These are phyloP conservation scores for Piper betle DNA, from an alignment of 164 flowering plant genomes.

Conservation along the genomic window DNA sequence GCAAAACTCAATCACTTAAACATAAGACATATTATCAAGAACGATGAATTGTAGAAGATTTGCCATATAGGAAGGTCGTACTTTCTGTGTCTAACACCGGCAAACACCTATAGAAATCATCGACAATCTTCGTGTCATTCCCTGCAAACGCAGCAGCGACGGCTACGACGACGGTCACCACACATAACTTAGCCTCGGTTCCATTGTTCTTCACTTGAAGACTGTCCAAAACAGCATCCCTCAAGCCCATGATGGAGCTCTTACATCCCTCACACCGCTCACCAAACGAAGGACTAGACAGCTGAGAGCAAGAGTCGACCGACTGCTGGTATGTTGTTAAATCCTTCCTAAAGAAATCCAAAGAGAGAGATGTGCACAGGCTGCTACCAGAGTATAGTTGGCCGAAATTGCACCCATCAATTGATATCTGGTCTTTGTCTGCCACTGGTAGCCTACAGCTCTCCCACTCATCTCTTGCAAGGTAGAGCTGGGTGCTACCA, in stretches of 20 bases:
- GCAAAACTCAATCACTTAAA: too few relatives aligned
- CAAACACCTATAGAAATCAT: conserved; percentile 37
- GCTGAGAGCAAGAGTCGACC: conserved; percentile 19
- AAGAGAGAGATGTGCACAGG: conserved; percentile 22
- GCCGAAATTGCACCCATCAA: conserved; percentile 20
- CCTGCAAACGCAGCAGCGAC: conserved; percentile 15
- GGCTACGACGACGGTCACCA: conserved; percentile 18
- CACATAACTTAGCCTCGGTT: conserved; percentile 18
- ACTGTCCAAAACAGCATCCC: conserved; percentile 5
- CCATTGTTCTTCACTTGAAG: neutral
- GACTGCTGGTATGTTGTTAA: conserved; percentile 2
- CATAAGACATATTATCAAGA: too few relatives aligned
- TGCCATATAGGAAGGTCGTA: conserved; percentile 5
- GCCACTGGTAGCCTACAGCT: conserved; percentile 14
- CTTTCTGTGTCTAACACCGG: conserved; percentile 20
- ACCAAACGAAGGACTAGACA: conserved; percentile 14
- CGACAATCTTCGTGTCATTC: conserved; percentile 9
- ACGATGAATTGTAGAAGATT: neutral
- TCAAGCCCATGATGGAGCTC: conserved; percentile 5
- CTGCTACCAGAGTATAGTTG: conserved; percentile 13
- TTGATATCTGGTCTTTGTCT: conserved; percentile 7
- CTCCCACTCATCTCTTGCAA: conserved; percentile 19
- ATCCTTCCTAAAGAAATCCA: conserved; percentile 1
- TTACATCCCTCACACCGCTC: conserved; percentile 22
- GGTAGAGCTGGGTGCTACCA: conserved; percentile 15